Base-by-base conservation (phyloP, 2,329 filamentous ascomycete genomes). In the Fusarium sp. region DNA sequence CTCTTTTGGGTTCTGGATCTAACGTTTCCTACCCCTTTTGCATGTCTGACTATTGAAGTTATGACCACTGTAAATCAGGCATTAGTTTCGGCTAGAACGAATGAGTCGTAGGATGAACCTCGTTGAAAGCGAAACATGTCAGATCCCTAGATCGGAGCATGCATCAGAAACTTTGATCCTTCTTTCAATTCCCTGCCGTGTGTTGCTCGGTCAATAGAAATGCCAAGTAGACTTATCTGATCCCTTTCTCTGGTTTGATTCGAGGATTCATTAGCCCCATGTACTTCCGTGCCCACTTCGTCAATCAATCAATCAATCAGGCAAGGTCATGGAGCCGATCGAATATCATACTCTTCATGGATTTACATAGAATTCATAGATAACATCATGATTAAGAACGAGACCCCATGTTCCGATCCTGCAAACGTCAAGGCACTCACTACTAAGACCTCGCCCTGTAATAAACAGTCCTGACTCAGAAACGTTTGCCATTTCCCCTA, bases 191-290 rank as follows among this genome's bases (percentile, higher is more conserved):
- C 41, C 34, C 30, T 25, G n/a, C 18, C 14, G 16, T 32, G 44
- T 61, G 66, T 72, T 72, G 65, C 73, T 66, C 46, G 63, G 70
- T 64, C 69, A 55, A 73, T 70, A 44, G 57, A 57, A 72, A 47
- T 60, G 74, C 74, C 72, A 75, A 75, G 74, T 29, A 55, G 57
- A 66, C 8, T 75, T 75, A 75, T 75, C 74, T 74, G 74, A 75
- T 75, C 72, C 45, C 56, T 20, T 51, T 66, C 57, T 61, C 14
- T 53, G 20, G 52, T 57, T 29, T 60, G 32, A 72, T 67, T 71
- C 52, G 69, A 45, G 18, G 34, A 48, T 41, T 6, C 14, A 18
- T 6, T 7, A 14, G 53, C 54, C 59, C 53, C 62, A 61, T 51
- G 10, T 49, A 6, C 32, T 37, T 16, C 52, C 42, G 49, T 25